These are phyloP conservation scores for Termitomyces sp. DNA, from an alignment of 768 basidiomycete species.

Conservation along the genomic window DNA sequence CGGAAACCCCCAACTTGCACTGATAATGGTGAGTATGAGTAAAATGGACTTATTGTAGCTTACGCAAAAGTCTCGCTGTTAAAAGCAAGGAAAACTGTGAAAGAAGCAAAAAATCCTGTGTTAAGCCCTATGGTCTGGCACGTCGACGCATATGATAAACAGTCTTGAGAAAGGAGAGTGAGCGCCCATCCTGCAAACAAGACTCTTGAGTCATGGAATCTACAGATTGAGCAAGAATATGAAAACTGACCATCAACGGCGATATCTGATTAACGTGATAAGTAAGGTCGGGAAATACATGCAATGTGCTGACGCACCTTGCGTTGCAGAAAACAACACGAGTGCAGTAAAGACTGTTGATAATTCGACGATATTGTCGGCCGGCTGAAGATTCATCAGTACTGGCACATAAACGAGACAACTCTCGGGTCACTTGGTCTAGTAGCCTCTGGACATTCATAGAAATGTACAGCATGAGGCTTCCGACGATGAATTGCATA, in stretches of 20 bases:
- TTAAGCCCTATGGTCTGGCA: constrained; percentile 98
- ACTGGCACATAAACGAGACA: constrained; percentile 2
- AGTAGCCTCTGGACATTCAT: constrained; percentile 70
- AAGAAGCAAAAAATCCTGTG: constrained; percentile 91
- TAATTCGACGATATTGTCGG: constrained; percentile 69
- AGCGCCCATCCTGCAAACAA: constrained; percentile 63
- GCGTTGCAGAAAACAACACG: constrained; percentile 94
- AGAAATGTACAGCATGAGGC: constrained; percentile 76
- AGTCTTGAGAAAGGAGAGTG: constrained; percentile 85
- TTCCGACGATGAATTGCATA: constrained; percentile 88
- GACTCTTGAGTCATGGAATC: not conserved
- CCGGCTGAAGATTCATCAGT: constrained; percentile 51
- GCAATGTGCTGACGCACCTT: constrained; percentile 50
- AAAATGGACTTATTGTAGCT: constrained; percentile 17
- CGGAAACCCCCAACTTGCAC: constrained; percentile 74
- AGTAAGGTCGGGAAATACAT: not conserved
- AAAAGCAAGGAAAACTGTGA: constrained; percentile 95
- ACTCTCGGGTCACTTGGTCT: constrained; percentile 54
- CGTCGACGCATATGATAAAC: constrained; percentile 93
- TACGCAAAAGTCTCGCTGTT: constrained; percentile 92
- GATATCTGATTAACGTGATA: constrained; percentile 60
- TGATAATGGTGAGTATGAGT: constrained; percentile 19
- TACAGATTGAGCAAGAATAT: constrained; percentile 3
- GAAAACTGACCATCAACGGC: constrained; percentile 83
- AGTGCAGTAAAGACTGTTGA: constrained; percentile 84